These are phyloP conservation scores for Scheffersomyces ergatensis DNA, from an alignment of 805 yeast genomes.

Conservation along the genomic window DNA sequence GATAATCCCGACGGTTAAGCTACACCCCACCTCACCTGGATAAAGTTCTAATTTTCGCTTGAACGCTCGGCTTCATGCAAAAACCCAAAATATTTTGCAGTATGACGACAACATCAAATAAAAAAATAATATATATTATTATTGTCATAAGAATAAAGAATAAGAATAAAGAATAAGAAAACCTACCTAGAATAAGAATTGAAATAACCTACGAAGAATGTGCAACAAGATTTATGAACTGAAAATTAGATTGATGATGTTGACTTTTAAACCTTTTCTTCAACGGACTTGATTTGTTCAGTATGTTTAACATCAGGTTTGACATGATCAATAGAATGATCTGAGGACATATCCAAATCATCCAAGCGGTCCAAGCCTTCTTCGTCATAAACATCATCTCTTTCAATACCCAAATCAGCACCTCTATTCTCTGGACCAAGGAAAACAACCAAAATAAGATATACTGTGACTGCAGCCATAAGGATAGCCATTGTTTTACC, in stretches of 20 bases:
- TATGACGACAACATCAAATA: too few species aligned
- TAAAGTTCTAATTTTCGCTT: too few species aligned
- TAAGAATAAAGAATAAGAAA: too few species aligned
- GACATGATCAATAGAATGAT: background rate
- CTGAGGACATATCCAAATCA: background rate
- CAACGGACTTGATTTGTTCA: background rate
- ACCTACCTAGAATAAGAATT: too few species aligned
- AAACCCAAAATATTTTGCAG: too few species aligned
- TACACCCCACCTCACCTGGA: too few species aligned
- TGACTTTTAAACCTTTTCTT: background rate
- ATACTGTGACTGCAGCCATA: constrained; percentile 60
- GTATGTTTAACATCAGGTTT: background rate
- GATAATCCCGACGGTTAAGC: too few species aligned
- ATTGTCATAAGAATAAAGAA: too few species aligned
- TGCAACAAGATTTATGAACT: too few species aligned
- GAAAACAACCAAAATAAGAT: constrained; percentile 46
- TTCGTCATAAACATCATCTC: constrained; percentile 7
- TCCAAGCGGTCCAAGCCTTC: constrained; percentile 3
- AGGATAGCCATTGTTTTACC: constrained; percentile 70
- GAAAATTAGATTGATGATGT: background rate
- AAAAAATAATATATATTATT: too few species aligned
- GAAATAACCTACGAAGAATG: too few species aligned
- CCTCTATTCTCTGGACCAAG: constrained; percentile 59
- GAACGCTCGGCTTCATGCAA: too few species aligned
- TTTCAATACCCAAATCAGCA: constrained; percentile 18